These are phyloP conservation scores for Microstegium vimineum DNA, from an alignment of 176 grass and related monocot species.

Conservation along the genomic window DNA sequence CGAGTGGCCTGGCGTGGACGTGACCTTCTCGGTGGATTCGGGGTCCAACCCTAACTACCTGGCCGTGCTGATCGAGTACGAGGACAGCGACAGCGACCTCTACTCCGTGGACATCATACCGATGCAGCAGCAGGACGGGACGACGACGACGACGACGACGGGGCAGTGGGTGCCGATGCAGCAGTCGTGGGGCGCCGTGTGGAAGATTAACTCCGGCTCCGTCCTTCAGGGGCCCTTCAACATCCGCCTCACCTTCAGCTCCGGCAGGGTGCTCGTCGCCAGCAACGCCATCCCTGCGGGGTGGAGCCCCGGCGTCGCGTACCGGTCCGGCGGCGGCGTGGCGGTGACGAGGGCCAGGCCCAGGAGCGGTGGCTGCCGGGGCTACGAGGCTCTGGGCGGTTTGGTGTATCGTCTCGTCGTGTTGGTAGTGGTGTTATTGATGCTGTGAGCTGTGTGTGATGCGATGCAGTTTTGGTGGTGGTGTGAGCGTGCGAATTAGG, in stretches of 20 bases:
- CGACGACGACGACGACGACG: neutral
- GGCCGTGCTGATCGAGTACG: constrained; percentile 66
- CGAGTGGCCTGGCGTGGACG: constrained; percentile 40
- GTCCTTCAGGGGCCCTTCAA: constrained; percentile 48
- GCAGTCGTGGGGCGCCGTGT: constrained; percentile 64
- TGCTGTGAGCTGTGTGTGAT: constrained; percentile 1
- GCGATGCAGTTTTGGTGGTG: neutral
- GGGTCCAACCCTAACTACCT: constrained; percentile 86
- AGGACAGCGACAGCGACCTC: constrained; percentile 68
- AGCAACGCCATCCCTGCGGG: constrained; percentile 35
- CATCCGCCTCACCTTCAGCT: constrained; percentile 41
- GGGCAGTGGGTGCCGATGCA: constrained; percentile 48
- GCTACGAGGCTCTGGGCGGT: neutral
- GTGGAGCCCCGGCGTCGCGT: constrained; percentile 43
- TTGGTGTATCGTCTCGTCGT: neutral
- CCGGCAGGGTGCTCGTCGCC: constrained; percentile 40
- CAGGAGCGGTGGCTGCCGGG: neutral
- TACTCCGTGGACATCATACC: constrained; percentile 51
- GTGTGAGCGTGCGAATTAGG: neutral
- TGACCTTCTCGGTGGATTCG: constrained; percentile 60
- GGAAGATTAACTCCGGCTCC: constrained; percentile 40
- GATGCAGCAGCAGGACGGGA: neutral
- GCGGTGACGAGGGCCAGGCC: constrained; percentile 7
- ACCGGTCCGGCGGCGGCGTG: constrained; percentile 36
- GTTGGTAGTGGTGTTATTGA: neutral